These are phyloP conservation scores for Pleurotus tuoliensis DNA, from an alignment of 768 basidiomycete species.

Conservation along the genomic window DNA sequence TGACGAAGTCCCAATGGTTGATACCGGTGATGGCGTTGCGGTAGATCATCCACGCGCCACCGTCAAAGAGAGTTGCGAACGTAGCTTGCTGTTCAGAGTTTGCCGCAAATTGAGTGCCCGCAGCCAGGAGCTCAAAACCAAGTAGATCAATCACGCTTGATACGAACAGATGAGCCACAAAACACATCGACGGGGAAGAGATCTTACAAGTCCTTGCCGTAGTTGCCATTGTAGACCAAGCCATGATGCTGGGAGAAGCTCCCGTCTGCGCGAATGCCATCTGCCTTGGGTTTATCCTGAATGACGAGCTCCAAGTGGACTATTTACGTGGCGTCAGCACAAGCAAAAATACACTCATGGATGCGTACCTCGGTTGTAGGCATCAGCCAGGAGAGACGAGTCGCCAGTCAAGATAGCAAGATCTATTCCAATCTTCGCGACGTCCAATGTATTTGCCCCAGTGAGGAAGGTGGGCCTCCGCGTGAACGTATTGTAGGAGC, in stretches of 20 bases:
- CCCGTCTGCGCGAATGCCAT: conserved; percentile 58
- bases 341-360: not conserved
- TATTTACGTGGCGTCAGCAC: not conserved
- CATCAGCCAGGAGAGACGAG: conserved; percentile 41
- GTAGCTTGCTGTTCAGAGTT: conserved; percentile 36
- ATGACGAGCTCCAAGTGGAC: conserved; percentile 53
- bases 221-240: conserved; percentile 70
- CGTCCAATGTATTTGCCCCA: conserved; percentile 65
- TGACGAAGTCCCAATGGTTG: conserved; percentile 70
- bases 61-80: conserved; percentile 53
- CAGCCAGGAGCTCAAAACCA: conserved; percentile 56
- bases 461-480: conserved; percentile 43
- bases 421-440: conserved; percentile 61
- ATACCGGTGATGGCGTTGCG: conserved; percentile 51
- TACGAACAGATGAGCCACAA: not conserved
- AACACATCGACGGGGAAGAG: not conserved
- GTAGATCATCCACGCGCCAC: conserved; percentile 69
- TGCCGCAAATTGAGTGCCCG: conserved; percentile 55
- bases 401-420: conserved; percentile 38
- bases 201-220: conserved; percentile 46
- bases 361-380: conserved; percentile 31
- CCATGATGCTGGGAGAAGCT: conserved; percentile 54
- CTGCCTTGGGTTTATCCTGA: conserved; percentile 40
- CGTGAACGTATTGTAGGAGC: conserved; percentile 47
- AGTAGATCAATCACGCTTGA: conserved; percentile 59